These are phyloP conservation scores for Coleophoma crateriformis DNA, from an alignment of 2,329 filamentous ascomycete species.

Conservation along the genomic window DNA sequence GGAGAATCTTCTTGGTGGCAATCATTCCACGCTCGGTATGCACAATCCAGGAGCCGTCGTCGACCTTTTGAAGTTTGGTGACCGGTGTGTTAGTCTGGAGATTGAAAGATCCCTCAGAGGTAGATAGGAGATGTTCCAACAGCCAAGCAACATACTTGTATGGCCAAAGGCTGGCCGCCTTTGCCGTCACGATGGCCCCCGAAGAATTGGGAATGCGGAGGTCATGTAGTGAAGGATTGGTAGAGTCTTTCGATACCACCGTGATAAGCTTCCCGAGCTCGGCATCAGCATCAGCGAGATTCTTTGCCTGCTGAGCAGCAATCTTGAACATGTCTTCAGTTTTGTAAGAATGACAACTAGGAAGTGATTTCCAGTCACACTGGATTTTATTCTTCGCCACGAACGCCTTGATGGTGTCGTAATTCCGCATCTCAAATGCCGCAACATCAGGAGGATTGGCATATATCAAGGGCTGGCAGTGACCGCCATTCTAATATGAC, in stretches of 20 bases:
- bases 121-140: slow-evolving; percentile 39
- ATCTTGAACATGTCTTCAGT: slow-evolving; percentile 46
- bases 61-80: slow-evolving; percentile 35
- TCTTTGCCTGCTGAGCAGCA: slow-evolving; percentile 43
- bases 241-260: slow-evolving; percentile 26
- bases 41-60: slow-evolving; percentile 46
- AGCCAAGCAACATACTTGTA: slow-evolving; percentile 78
- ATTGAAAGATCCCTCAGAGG: slow-evolving; percentile 46
- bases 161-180: slow-evolving; percentile 70
- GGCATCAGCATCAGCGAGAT: slow-evolving; percentile 45
- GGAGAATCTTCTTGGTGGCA: slow-evolving; percentile 56
- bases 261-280: slow-evolving; percentile 43
- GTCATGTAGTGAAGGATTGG: slow-evolving; percentile 34
- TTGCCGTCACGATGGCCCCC: slow-evolving; percentile 58
- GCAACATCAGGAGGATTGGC: slow-evolving; percentile 52
- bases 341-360: slow-evolving; percentile 61
- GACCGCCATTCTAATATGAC: slow-evolving; percentile 55
- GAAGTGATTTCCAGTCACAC: slow-evolving; percentile 63
- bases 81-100: slow-evolving; percentile 71
- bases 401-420: slow-evolving; percentile 51
- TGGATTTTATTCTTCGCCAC: slow-evolving; percentile 51
- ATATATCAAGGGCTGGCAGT: slow-evolving; percentile 71
- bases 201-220: slow-evolving; percentile 51
- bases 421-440: slow-evolving; percentile 68
- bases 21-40: slow-evolving; percentile 67